Evolutionary conservation across 1,284 basidiomycete species (phyloP).

Genomic region (Waitea zeae): DNA sequence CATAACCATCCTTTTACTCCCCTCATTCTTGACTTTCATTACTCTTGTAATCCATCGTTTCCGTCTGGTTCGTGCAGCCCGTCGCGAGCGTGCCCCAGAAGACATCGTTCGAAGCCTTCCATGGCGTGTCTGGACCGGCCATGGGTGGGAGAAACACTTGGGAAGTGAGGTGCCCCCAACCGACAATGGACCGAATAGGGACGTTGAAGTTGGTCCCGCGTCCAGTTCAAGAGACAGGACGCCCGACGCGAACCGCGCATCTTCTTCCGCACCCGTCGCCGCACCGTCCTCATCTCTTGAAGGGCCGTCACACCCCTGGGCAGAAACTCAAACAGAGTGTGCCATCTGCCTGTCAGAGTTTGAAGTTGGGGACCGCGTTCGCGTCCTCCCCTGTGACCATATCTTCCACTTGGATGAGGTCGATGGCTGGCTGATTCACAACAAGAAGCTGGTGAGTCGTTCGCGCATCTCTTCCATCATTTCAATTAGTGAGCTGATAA

Average conservation of each 20-base stretch:
- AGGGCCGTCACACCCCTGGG: slow-evolving; percentile 35
- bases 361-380: slow-evolving; percentile 67
- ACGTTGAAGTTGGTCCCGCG: slow-evolving; percentile 8
- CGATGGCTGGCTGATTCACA: slow-evolving; percentile 77
- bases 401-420: slow-evolving; percentile 78
- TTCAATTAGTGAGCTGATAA: background rate
- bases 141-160: slow-evolving; percentile 60
- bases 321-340: slow-evolving; percentile 62
- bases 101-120: slow-evolving; percentile 58
- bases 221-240: no score
- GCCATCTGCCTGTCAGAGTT: slow-evolving; percentile 84
- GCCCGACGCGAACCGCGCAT: slow-evolving; percentile 1
- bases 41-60: slow-evolving; percentile 70
- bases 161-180: slow-evolving; percentile 10
- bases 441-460: slow-evolving; percentile 68
- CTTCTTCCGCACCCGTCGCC: background rate
- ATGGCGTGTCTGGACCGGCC: slow-evolving; percentile 66
- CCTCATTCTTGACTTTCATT: slow-evolving; percentile 64
- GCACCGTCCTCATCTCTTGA: slow-evolving; percentile 20
- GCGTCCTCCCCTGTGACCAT: slow-evolving; percentile 82
- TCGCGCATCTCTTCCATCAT: slow-evolving; percentile 5
- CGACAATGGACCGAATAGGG: slow-evolving; percentile 17
- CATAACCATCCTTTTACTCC: slow-evolving; percentile 62
- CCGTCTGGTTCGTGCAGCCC: slow-evolving; percentile 56
- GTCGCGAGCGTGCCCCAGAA: slow-evolving; percentile 67